Evolutionary conservation across 805 yeast genomes (phyloP).

Genomic region (Ogataea zsoltii): DNA sequence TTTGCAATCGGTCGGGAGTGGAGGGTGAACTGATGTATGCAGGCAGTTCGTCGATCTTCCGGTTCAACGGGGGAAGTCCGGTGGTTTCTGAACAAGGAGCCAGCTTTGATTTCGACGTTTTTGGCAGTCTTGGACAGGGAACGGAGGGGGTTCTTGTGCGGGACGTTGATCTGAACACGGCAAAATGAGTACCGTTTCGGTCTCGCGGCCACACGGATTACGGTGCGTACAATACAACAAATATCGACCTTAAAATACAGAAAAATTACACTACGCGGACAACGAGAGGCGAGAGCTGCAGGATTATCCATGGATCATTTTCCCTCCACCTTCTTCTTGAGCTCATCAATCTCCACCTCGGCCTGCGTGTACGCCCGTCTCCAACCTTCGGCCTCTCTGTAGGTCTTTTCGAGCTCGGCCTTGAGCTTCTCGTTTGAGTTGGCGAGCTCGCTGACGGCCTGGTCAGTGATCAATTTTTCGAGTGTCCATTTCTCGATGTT

Average conservation of each 20-base stretch:
- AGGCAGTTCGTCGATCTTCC: conserved; percentile 60
- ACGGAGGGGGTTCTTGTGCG: conserved; percentile 63
- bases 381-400: conserved; percentile 87
- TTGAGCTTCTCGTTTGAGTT: conserved; percentile 86
- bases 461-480: conserved; percentile 89
- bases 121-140: conserved; percentile 62
- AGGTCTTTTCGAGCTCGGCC: conserved; percentile 85
- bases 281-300: too few species aligned
- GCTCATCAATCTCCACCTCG: conserved; percentile 16
- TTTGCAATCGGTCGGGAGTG: conserved; percentile 77
- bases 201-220: too few species aligned
- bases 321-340: conserved; percentile 17
- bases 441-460: conserved; percentile 81
- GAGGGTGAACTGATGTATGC: conserved; percentile 70
- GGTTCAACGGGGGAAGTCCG: conserved; percentile 46
- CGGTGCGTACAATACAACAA: not conserved
- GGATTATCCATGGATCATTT: conserved; percentile 4
- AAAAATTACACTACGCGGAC: conserved; percentile 3
- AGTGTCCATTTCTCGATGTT: conserved; percentile 94
- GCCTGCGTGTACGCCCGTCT: conserved; percentile 45
- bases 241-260: conserved; percentile 3
- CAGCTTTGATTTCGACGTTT: conserved; percentile 46
- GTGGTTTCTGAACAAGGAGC: conserved; percentile 26
- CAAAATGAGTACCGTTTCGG: too few species aligned
- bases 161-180: conserved; percentile 46